Percentiles rank a stretch among this genome's conserved stretches.
phyloP scores from a whole-genome alignment of 768 basidiomycete species.

The Lepiota venenata region DNA sequence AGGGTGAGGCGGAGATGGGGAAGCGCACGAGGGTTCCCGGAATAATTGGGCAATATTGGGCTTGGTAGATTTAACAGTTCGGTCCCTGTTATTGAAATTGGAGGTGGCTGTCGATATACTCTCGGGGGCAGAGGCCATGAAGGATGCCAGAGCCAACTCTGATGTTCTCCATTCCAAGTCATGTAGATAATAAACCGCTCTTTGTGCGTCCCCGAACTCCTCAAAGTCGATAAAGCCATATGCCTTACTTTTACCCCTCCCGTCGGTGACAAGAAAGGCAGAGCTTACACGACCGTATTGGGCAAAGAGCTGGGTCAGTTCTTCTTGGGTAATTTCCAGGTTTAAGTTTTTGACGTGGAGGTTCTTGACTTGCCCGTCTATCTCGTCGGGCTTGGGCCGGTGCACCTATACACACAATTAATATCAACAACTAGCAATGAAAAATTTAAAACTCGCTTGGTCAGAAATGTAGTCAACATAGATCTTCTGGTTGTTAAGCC shows the following conservation, averaged over 20 bases:
- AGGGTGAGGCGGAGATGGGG: no score
- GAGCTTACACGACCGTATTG: conserved; percentile 85
- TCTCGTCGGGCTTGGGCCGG: conserved; percentile 97
- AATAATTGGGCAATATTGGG: no score
- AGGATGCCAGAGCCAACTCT: no score
- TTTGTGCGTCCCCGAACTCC: conserved; percentile 85
- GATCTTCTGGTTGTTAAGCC: conserved; percentile 99
- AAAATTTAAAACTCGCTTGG: no score
- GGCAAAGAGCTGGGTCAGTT: conserved; percentile 80
- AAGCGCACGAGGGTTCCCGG: no score
- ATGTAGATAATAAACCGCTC: conserved; percentile 86
- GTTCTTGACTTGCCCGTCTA: conserved; percentile 96
- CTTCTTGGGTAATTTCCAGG: conserved; percentile 74
- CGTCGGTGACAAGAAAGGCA: conserved; percentile 79
- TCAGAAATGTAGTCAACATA: conserved; percentile 96
- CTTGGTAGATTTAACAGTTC: no score
- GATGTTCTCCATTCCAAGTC: conserved; percentile 48
- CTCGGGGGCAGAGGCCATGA: no score
- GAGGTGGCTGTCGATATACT: no score
- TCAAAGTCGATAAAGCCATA: conserved; percentile 99
- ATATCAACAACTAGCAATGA: background rate
- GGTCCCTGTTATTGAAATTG: no score
- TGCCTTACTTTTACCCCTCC: conserved; percentile 90
- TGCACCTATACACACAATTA: conserved; percentile 59
- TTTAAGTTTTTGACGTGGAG: conserved; percentile 98